Conservation (phyloP, 2,329 filamentous ascomycete genomes). For the Fusarium sp. region DNA sequence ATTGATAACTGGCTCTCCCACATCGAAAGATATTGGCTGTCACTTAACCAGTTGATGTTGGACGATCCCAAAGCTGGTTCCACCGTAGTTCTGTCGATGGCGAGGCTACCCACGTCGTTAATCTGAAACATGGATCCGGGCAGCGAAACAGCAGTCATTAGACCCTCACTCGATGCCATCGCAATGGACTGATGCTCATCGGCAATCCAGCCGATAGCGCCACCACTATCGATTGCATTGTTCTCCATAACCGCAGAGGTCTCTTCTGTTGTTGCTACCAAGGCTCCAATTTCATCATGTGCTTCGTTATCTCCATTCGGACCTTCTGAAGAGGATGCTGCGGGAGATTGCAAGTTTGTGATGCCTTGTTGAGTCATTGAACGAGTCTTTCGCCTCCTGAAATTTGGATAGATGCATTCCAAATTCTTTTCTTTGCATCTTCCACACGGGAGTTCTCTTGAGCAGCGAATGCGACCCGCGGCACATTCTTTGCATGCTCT, state of each 20-base stretch:
- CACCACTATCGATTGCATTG: neutral
- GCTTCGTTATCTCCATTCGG: neutral
- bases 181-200: neutral
- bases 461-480: constrained; percentile 27
- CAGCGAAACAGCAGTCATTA: neutral
- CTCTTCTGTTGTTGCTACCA: neutral
- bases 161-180: neutral
- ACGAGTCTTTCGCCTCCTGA: constrained; percentile 3
- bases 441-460: constrained; percentile 24
- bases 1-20: constrained; percentile 9
- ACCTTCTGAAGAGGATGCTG: neutral
- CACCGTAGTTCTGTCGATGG: neutral
- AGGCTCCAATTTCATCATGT: neutral
- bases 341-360: neutral
- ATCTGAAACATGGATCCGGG: constrained; percentile 8
- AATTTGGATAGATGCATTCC: constrained; percentile 16
- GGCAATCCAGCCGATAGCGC: neutral
- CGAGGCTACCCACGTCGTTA: constrained; percentile 1
- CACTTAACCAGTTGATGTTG: constrained; percentile 15
- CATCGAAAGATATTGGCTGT: constrained; percentile 10
- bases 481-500: constrained; percentile 35
- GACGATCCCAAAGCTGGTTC: neutral
- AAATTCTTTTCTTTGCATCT: constrained; percentile 19
- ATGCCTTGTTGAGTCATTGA: neutral
- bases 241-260: neutral